Conservation (phyloP, 1,284 basidiomycete species). For the Malassezia japonica region DNA sequence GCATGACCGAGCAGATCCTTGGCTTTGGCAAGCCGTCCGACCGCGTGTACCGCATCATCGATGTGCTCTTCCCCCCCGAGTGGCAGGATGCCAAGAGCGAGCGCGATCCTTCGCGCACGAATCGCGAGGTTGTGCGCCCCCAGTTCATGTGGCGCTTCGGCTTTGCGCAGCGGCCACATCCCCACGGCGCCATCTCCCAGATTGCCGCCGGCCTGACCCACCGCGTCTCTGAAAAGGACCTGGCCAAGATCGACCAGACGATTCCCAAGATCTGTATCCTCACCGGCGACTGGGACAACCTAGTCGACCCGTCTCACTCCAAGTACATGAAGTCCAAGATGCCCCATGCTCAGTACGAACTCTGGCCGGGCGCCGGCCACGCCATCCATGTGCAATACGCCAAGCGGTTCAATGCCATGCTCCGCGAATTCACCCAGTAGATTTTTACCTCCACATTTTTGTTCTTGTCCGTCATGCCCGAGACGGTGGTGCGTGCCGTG, state of each 20-base stretch:
- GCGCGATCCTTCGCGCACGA: slow-evolving; percentile 20
- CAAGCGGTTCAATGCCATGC: slow-evolving; percentile 22
- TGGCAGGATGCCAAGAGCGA: slow-evolving; percentile 51
- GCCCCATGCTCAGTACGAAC: slow-evolving; percentile 60
- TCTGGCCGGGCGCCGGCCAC: slow-evolving; percentile 63
- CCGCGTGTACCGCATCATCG: slow-evolving; percentile 56
- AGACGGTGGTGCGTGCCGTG: slow-evolving; percentile 20
- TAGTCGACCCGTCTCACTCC: slow-evolving; percentile 59
- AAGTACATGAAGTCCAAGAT: slow-evolving; percentile 57
- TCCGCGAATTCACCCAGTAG: slow-evolving; percentile 10
- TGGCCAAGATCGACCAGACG: slow-evolving; percentile 55
- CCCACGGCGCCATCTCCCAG: slow-evolving; percentile 63
- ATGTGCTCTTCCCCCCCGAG: slow-evolving; percentile 59
- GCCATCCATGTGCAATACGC: slow-evolving; percentile 56
- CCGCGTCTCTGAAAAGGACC: slow-evolving; percentile 55
- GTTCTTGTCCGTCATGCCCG: not conserved
- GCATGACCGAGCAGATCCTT: slow-evolving; percentile 12
- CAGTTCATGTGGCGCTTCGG: slow-evolving; percentile 55
- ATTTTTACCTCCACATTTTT: slow-evolving; percentile 1
- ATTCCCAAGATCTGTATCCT: slow-evolving; percentile 61
- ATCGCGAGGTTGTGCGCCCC: slow-evolving; percentile 24
- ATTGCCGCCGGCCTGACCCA: slow-evolving; percentile 66
- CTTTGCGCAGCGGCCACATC: slow-evolving; percentile 57
- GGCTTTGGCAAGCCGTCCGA: slow-evolving; percentile 53
- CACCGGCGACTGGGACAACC: slow-evolving; percentile 62